These are phyloP conservation scores for Chaetothyriales sp. DNA, from an alignment of 2,329 filamentous ascomycete species.

Conservation along the genomic window DNA sequence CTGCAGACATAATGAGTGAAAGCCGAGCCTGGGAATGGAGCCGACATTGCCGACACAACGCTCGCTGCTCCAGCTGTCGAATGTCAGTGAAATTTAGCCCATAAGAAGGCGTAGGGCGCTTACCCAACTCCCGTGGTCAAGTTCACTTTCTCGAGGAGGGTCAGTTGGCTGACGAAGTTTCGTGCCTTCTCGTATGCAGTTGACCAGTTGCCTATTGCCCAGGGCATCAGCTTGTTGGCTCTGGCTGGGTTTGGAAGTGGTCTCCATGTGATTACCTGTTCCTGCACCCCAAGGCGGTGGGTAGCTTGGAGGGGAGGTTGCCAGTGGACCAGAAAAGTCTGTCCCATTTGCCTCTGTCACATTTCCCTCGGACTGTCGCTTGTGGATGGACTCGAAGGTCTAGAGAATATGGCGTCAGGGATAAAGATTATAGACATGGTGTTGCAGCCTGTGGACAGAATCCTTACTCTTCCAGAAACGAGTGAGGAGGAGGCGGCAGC, in stretches of 20 bases:
- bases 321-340: slow-evolving; percentile 17
- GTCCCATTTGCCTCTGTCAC: background rate
- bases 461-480: background rate
- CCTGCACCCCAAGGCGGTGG: slow-evolving; percentile 79
- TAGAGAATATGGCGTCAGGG: slow-evolving; percentile 1
- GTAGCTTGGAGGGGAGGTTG: slow-evolving; percentile 52
- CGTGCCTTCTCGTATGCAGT: slow-evolving; percentile 61
- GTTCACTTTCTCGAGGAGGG: slow-evolving; percentile 81
- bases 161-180: slow-evolving; percentile 68
- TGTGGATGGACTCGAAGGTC: slow-evolving; percentile 7
- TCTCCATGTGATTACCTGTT: slow-evolving; percentile 17
- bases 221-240: background rate
- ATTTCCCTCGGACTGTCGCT: slow-evolving; percentile 8
- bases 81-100: slow-evolving; percentile 10
- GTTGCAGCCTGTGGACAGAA: background rate
- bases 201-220: slow-evolving; percentile 44
- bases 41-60: slow-evolving; percentile 61
- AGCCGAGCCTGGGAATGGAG: slow-evolving; percentile 40
- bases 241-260: background rate
- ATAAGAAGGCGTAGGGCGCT: slow-evolving; percentile 20
- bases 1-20: slow-evolving; percentile 67
- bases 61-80: slow-evolving; percentile 47
- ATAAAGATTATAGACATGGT: background rate
- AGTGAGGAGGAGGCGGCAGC: background rate
- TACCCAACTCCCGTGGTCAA: slow-evolving; percentile 80